These are phyloP conservation scores for Cyclostephanos invisitatus DNA, from an alignment of 108 stramenopile genomes.

Conservation along the genomic window DNA sequence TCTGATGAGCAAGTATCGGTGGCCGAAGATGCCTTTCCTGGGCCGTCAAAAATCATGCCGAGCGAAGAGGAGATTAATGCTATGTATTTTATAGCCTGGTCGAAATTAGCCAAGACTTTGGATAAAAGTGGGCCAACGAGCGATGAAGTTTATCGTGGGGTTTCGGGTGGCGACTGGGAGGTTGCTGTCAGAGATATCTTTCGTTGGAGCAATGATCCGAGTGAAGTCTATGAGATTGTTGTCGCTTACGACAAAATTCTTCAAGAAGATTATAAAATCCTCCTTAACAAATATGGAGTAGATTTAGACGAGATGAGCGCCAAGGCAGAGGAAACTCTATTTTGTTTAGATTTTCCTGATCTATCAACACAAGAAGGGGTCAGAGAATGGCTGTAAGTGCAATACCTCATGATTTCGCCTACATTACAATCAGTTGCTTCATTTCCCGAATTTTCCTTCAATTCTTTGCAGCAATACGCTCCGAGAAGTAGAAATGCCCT, in stretches of 20 bases:
- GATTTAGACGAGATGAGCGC: conserved; percentile 28
- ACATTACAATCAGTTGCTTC: background rate
- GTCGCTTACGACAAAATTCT: conserved; percentile 35
- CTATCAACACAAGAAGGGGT: conserved; percentile 46
- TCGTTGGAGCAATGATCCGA: conserved; percentile 54
- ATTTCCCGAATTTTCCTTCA: background rate
- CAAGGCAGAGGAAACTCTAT: conserved; percentile 24
- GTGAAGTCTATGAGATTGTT: conserved; percentile 56
- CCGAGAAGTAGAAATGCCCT: conserved; percentile 72
- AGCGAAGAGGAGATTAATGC: conserved; percentile 44
- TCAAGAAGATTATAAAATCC: conserved; percentile 29
- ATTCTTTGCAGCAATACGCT: conserved; percentile 30
- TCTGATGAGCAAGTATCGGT: conserved; percentile 25
- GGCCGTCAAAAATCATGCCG: conserved; percentile 14
- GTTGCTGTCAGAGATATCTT: conserved; percentile 60
- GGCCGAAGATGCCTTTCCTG: background rate
- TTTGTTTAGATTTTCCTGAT: conserved; percentile 39
- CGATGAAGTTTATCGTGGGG: conserved; percentile 52
- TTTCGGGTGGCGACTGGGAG: conserved; percentile 51
- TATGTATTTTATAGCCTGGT: conserved; percentile 51
- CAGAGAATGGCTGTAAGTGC: conserved; percentile 59
- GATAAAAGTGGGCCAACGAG: conserved; percentile 43
- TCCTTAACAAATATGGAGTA: conserved; percentile 12
- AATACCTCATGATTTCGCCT: background rate
- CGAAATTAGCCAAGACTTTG: conserved; percentile 50